A percentile compares a stretch with the other conserved stretches of the same genome.
phyloP scores from a whole-genome alignment of 2,329 filamentous ascomycete genomes.

The Chaetomium globosum region DNA sequence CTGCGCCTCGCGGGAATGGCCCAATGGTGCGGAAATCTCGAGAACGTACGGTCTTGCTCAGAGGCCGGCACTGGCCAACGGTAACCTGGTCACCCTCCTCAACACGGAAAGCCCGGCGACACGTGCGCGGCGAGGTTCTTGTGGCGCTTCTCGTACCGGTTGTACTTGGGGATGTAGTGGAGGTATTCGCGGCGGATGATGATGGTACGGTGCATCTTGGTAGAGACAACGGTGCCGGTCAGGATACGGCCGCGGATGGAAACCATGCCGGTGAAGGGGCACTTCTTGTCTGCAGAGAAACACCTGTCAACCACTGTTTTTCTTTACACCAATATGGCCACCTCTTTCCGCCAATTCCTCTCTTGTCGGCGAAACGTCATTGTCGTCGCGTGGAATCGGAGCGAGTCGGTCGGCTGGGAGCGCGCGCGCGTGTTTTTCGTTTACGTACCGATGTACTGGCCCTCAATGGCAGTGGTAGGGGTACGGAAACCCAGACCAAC shows the following conservation, averaged over 20 bases:
- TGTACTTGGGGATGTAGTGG: conserved; percentile 99
- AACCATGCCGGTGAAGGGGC: conserved; percentile 98
- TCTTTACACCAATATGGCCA: background rate
- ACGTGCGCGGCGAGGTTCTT: conserved; percentile 99
- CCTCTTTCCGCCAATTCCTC: conserved; percentile 7
- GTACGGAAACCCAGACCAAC: conserved; percentile 99
- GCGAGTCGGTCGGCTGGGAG: conserved; percentile 21
- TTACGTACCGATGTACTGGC: conserved; percentile 94
- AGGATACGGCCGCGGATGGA: conserved; percentile 99
- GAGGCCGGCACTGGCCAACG: conserved; percentile 98
- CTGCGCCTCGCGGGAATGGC: conserved; percentile 1
- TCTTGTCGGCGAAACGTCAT: conserved; percentile 11
- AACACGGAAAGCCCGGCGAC: conserved; percentile 99
- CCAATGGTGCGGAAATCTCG: background rate
- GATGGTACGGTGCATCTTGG: conserved; percentile 99
- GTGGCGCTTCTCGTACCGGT: conserved; percentile 99
- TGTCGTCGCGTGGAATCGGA: conserved; percentile 18
- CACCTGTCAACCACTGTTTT: conserved; percentile 30
- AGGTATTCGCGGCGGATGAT: conserved; percentile 99
- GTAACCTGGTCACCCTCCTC: conserved; percentile 99
- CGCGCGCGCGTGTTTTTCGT: conserved; percentile 13
- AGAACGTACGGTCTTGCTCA: conserved; percentile 95
- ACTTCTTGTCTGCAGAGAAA: conserved; percentile 88
- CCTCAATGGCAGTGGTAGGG: conserved; percentile 98
- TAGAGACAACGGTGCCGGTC: conserved; percentile 97